phyloP scores from a whole-genome alignment of 116 monocot species.

The Iris pallida region DNA sequence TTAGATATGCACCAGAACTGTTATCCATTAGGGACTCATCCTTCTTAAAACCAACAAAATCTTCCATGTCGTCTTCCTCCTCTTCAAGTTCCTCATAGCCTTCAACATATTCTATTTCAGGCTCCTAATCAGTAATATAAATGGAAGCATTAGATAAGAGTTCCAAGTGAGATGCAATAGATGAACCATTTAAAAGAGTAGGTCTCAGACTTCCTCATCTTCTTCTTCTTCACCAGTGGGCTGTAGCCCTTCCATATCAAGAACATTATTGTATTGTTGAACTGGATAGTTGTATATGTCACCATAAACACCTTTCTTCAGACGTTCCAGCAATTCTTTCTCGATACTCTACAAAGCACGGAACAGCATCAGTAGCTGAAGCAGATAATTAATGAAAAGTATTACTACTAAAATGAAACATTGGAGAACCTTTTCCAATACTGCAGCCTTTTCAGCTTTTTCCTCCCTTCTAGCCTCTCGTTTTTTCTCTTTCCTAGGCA shows the following conservation, averaged over 20 bases:
- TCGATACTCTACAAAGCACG: conserved; percentile 68
- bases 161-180: conserved; percentile 1
- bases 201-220: conserved; percentile 40
- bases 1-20: conserved; percentile 26
- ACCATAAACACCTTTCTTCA: conserved; percentile 85
- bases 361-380: conserved; percentile 14
- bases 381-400: not conserved
- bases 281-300: conserved; percentile 81
- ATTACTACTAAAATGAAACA: not conserved
- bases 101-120: conserved; percentile 90
- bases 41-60: conserved; percentile 56
- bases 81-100: conserved; percentile 77
- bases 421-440: conserved; percentile 67
- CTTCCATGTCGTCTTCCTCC: conserved; percentile 91
- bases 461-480: conserved; percentile 85
- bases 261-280: conserved; percentile 51
- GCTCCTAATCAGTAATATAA: conserved; percentile 33
- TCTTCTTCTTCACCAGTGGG: conserved; percentile 51
- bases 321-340: conserved; percentile 81
- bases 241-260: conserved; percentile 64
- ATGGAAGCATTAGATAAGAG: not conserved
- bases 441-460: conserved; percentile 88
- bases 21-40: conserved; percentile 30
- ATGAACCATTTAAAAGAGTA: not conserved
- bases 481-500: conserved; percentile 82